Conservation (phyloP, 371 early-diverging fungal genomes). For the Parasitella parasitica region DNA sequence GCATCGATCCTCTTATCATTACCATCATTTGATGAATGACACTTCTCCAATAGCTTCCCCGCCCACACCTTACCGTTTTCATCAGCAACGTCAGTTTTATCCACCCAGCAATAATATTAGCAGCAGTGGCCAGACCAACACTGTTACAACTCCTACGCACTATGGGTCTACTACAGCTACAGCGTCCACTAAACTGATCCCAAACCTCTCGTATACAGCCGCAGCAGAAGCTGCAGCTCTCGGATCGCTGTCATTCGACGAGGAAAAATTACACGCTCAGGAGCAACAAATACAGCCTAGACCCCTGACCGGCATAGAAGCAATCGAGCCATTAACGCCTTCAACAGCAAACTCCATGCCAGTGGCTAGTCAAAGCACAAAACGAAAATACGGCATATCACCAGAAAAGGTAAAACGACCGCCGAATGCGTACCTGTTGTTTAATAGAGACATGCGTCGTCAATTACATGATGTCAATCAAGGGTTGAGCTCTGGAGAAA, state of each 20-base stretch:
- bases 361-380: not conserved
- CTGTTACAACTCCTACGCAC: not conserved
- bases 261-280: not conserved
- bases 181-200: not conserved
- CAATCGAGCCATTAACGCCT: not conserved
- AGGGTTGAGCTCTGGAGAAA: slow-evolving; percentile 57
- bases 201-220: slow-evolving; percentile 10
- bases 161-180: not conserved
- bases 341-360: no score
- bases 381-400: slow-evolving; percentile 12
- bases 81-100: not conserved
- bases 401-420: slow-evolving; percentile 54
- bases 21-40: not conserved
- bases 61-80: not conserved
- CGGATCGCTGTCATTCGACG: slow-evolving; percentile 8
- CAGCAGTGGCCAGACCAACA: not conserved
- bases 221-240: slow-evolving; percentile 25
- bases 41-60: not conserved
- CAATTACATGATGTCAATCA: slow-evolving; percentile 54
- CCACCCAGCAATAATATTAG: not conserved
- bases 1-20: not conserved
- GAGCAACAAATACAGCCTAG: not conserved
- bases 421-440: slow-evolving; percentile 66
- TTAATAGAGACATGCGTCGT: slow-evolving; percentile 64
- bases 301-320: no score